phyloP scores from a whole-genome alignment of 2,329 filamentous ascomycete species.

The Corynespora cassiicola region DNA sequence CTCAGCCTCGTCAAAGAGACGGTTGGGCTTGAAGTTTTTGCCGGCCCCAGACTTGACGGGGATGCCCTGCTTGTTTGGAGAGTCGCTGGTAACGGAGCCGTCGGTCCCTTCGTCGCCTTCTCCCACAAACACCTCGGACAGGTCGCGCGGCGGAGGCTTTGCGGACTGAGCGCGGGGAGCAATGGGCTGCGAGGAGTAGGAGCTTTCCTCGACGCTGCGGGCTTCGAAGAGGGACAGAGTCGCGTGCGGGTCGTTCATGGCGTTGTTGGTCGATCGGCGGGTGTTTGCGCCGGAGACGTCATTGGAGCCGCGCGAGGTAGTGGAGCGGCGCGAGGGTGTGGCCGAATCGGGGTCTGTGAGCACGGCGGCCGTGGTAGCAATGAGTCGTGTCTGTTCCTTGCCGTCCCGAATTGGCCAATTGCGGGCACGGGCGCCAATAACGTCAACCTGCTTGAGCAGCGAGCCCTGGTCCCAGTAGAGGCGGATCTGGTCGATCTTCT shows the following conservation, averaged over 20 bases:
- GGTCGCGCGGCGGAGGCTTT: constrained; percentile 72
- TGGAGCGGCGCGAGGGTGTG: constrained; percentile 40
- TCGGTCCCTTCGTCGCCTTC: constrained; percentile 50
- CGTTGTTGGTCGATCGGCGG: constrained; percentile 40
- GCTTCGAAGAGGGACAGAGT: constrained; percentile 77
- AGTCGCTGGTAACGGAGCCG: constrained; percentile 42
- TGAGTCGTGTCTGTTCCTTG: constrained; percentile 80
- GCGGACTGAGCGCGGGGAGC: constrained; percentile 68
- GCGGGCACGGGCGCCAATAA: constrained; percentile 87
- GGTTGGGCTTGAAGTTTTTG: constrained; percentile 59
- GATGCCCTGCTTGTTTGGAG: constrained; percentile 37
- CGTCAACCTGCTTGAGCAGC: constrained; percentile 88
- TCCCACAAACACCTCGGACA: constrained; percentile 72
- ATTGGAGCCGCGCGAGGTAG: constrained; percentile 37
- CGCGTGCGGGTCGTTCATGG: constrained; percentile 61
- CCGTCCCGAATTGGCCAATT: constrained; percentile 96
- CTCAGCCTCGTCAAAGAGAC: constrained; percentile 65
- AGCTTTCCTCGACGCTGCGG: constrained; percentile 65
- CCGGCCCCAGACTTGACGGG: constrained; percentile 57
- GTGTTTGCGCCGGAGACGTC: constrained; percentile 41
- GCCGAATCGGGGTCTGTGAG: constrained; percentile 33
- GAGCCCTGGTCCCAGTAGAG: constrained; percentile 95
- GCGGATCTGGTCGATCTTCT: constrained; percentile 85
- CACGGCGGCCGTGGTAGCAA: constrained; percentile 65
- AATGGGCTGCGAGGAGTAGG: constrained; percentile 58